Evolutionary conservation across 805 yeast species (phyloP), one percentile per base, ranked within the genome.

Genomic region (Debaryomyces hansenii): DNA sequence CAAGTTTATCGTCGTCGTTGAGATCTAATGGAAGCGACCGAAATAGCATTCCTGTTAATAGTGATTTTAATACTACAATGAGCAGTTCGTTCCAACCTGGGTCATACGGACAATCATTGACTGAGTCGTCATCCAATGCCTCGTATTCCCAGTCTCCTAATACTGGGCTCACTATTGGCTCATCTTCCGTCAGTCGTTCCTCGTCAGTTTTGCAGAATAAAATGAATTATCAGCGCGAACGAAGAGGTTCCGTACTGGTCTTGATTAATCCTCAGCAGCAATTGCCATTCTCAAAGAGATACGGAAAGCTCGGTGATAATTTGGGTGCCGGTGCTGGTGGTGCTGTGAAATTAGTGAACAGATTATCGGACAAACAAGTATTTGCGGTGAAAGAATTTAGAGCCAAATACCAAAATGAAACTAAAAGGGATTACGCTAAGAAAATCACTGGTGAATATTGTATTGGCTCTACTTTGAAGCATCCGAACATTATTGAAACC

Each of bases 311-410:
- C 50, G 91, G 92, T 41, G 84, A 85, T 60, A 77, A 84, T 47
- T 64, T 87, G 40, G 96, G 96, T 14, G 82, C 90, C 1, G 96
- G 96, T 46, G 96, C 94, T 10, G 96, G 95, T 41, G 96, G 96
- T 5, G 80, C 90, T 1, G 96, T 87, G n/a, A 75, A 87, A 54
- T 69, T 87, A 38, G 75, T 87, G 20, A 78, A 77, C 7, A 78
- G 92, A 56, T 84, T 86, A 37, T 68, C 80, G 34, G 92, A 87
- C 64, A 80, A 81, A 55, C 79, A 79, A 32, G 80, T 87, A 0
- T 87, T 87, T 70, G 96, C 96, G 1, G 94, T 87, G 14, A 87
- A 87, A 60, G 92, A 87, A 64, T 87, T 87, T 58, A 77, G 92
- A 56, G 80, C 88, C 11, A 76, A 87, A 51, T 76, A 85, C 59